Base-by-base conservation (phyloP, 495 filamentous ascomycete species). In the Trichoderma gamsii region DNA sequence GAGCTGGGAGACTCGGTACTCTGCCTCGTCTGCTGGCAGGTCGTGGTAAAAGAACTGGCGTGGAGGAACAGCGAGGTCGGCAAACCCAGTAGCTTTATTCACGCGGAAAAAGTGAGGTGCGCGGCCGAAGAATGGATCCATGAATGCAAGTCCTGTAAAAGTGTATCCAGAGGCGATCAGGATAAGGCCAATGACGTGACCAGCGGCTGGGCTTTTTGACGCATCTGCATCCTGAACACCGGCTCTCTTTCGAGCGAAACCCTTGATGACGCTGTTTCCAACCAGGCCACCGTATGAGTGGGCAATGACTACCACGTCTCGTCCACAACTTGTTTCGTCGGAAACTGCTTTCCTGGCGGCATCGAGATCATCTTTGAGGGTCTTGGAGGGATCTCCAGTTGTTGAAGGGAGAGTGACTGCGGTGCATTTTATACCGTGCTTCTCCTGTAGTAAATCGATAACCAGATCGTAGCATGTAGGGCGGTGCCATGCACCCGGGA, bases 181-280 rank as follows among this genome's bases (percentile, higher is more conserved):
- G n/a, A 56, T 56, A n/a, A 56, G 51, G 5, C 51, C 51, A 56
- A 56, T 23, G n/a, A 56, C 51, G n/a, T 56, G 21, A 7, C 51
- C 51, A 23, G 51, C 9, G 21, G n/a, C n/a, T 12, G 51, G 8
- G 21, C 6, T 16, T 56, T 56, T 16, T n/a, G 51, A n/a, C 16
- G 8, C 51, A 56, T 56, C 51, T 56, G 4, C 16, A 56, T 56
- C 3, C 21, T 56, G 51, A 56, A 11, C 4, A 21, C 8, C 4
- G 21, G 18, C 25, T 56, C n/a, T 25, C 9, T 21, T n/a, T 56
- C 51, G 51, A 0, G 51, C 51, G n/a, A 56, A 56, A 25, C n/a
- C 51, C 6, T 56, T 56, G 51, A 56, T 56, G 21, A n/a, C 51
- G 25, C 51, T 56, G 21, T 56, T 56, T 56, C 51, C 51, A 56